A percentile compares a stretch with the other conserved stretches of the same genome.
Conservation (phyloP, 2,329 filamentous ascomycete species). For the Scortechinia acanthostroma region DNA sequence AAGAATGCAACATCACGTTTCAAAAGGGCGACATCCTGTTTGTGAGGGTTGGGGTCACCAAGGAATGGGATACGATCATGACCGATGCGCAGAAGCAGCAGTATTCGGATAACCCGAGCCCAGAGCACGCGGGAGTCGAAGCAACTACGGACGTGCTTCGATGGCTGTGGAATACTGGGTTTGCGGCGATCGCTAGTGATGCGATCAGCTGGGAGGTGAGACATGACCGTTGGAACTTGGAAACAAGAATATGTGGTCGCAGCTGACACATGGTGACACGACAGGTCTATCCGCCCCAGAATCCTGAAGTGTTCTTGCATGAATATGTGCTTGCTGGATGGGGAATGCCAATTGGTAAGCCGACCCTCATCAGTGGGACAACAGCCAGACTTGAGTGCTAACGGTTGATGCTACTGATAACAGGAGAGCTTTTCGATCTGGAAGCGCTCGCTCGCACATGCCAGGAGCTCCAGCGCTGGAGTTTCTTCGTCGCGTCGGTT, state of each 20-base stretch:
- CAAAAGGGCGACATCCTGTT: conserved; percentile 43
- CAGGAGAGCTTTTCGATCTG: conserved; percentile 23
- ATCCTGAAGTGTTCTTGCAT: conserved; percentile 27
- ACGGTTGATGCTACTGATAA: conserved; percentile 3
- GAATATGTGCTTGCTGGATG: conserved; percentile 38
- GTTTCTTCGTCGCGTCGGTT: conserved; percentile 38
- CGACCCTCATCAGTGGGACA: neutral
- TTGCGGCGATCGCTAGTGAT: conserved; percentile 33
- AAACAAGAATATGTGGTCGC: too few relatives aligned
- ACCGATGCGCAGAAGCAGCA: conserved; percentile 11
- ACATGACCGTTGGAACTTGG: conserved; percentile 9
- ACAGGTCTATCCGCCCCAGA: conserved; percentile 20
- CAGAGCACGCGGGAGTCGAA: conserved; percentile 22
- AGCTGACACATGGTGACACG: too few relatives aligned
- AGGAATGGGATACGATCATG: conserved; percentile 29
- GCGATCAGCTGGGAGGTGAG: conserved; percentile 33
- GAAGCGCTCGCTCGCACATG: conserved; percentile 19
- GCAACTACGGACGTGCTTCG: conserved; percentile 18
- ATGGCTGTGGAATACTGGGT: conserved; percentile 36
- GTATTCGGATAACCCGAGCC: conserved; percentile 5
- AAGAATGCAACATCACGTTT: conserved; percentile 31
- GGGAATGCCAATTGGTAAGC: conserved; percentile 27
- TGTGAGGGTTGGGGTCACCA: conserved; percentile 29
- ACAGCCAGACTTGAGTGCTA: neutral
- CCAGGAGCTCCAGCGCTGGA: conserved; percentile 27